Evolutionary conservation across 1,139 yeast species (phyloP).

Genomic region (Sugiyamaella japonica): DNA sequence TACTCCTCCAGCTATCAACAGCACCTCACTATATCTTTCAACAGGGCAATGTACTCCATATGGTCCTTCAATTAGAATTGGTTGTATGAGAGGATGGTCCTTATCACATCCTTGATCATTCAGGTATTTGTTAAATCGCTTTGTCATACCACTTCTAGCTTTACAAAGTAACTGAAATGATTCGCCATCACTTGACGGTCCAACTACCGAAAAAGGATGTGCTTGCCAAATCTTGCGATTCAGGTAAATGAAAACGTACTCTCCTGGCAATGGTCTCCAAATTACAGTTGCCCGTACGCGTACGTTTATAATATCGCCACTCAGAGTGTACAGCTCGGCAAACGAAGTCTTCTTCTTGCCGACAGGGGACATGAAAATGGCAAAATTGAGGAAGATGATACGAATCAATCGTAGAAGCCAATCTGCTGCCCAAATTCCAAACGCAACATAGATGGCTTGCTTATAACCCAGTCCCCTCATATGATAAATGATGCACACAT

Average conservation of each 20-base stretch:
- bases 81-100: constrained; percentile 30
- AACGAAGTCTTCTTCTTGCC: constrained; percentile 37
- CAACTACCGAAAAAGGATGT: constrained; percentile 66
- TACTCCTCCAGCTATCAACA: constrained; percentile 69
- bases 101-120: constrained; percentile 29
- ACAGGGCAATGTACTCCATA: constrained; percentile 58
- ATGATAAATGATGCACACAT: constrained; percentile 52
- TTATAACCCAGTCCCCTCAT: constrained; percentile 51
- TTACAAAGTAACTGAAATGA: constrained; percentile 42
- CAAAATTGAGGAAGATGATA: constrained; percentile 45
- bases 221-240: constrained; percentile 50
- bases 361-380: constrained; percentile 37
- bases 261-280: constrained; percentile 58
- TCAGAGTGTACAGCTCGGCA: constrained; percentile 43
- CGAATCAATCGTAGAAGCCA: constrained; percentile 44
- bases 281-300: constrained; percentile 38
- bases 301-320: constrained; percentile 36
- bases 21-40: constrained; percentile 53
- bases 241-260: constrained; percentile 61
- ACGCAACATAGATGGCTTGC: constrained; percentile 45
- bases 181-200: constrained; percentile 38
- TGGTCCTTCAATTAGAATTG: constrained; percentile 62
- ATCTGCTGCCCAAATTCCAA: constrained; percentile 47
- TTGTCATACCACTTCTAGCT: constrained; percentile 42
- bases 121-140: constrained; percentile 34